Evolutionary conservation across 345 rosid species (phyloP).

Genomic region (Camelina neglecta): DNA sequence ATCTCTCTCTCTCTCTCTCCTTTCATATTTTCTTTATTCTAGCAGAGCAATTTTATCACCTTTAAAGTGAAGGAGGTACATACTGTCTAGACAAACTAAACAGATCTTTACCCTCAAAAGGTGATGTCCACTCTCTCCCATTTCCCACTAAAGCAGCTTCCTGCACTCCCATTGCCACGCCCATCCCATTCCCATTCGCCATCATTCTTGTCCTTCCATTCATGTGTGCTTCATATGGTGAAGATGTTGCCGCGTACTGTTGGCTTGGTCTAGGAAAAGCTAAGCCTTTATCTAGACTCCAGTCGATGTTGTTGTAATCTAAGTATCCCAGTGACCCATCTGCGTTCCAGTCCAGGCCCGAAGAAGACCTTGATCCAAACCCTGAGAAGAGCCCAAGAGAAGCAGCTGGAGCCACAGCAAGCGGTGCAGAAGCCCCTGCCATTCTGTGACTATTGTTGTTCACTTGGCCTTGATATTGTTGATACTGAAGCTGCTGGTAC

Average conservation of each 20-base stretch:
- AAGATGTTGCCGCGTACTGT: constrained; percentile 50
- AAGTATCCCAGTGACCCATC: constrained; percentile 61
- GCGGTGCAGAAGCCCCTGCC: constrained; percentile 43
- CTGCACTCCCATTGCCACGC: constrained; percentile 50
- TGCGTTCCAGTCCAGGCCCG: constrained; percentile 78
- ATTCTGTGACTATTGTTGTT: constrained; percentile 51
- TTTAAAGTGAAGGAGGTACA: constrained; percentile 46
- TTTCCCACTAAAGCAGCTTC: constrained; percentile 51
- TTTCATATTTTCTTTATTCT: constrained; percentile 25
- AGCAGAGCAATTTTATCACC: constrained; percentile 23
- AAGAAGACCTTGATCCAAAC: constrained; percentile 55
- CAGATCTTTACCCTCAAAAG: constrained; percentile 87
- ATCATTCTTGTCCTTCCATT: constrained; percentile 53
- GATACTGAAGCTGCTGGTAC: constrained; percentile 64
- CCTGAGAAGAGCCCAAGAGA: constrained; percentile 92
- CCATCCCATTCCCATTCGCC: constrained; percentile 48
- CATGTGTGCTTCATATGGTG: constrained; percentile 50
- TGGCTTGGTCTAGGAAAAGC: constrained; percentile 53
- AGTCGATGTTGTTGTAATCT: constrained; percentile 80
- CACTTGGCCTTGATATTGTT: constrained; percentile 60
- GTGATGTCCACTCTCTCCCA: constrained; percentile 87
- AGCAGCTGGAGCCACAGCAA: constrained; percentile 74
- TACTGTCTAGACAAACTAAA: constrained; percentile 88
- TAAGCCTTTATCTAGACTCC: constrained; percentile 73
- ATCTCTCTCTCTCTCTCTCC: neutral